phyloP scores from a whole-genome alignment of 257 asterid genomes.

The Petunia axillaris region DNA sequence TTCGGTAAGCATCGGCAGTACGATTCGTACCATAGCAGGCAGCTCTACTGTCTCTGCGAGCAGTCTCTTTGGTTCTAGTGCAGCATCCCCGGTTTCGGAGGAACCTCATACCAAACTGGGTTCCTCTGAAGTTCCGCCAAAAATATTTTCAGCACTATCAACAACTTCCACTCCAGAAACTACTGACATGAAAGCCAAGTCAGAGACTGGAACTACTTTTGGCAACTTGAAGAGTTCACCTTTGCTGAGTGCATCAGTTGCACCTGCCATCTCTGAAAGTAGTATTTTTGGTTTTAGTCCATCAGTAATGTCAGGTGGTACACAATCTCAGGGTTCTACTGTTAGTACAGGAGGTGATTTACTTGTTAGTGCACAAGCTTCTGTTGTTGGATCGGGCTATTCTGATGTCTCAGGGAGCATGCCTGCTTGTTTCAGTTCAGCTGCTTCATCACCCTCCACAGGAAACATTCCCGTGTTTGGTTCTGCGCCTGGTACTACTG shows the following conservation, averaged over 20 bases:
- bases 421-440: conserved; percentile 37
- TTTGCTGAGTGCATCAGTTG: conserved; percentile 39
- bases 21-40: conserved; percentile 35
- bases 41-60: conserved; percentile 36
- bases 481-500: conserved; percentile 15
- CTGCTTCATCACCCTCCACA: conserved; percentile 40
- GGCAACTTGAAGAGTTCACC: conserved; percentile 34
- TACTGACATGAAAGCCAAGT: conserved; percentile 35
- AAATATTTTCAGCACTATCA: conserved; percentile 38
- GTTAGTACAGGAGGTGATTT: conserved; percentile 44
- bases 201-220: conserved; percentile 36
- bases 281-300: conserved; percentile 42
- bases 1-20: conserved; percentile 37
- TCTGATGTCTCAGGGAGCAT: conserved; percentile 30
- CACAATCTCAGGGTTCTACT: conserved; percentile 44
- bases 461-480: conserved; percentile 17
- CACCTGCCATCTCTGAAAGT: conserved; percentile 43
- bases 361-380: conserved; percentile 31
- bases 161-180: conserved; percentile 35
- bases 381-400: conserved; percentile 30
- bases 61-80: conserved; percentile 44
- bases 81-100: conserved; percentile 35
- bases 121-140: conserved; percentile 38
- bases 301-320: conserved; percentile 27
- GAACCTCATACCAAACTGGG: conserved; percentile 44